Percentiles rank a stretch among this genome's conserved stretches.
Evolutionary conservation across 106 monocot species (phyloP).

Genomic region (Dendrobium chrysotoxum): DNA sequence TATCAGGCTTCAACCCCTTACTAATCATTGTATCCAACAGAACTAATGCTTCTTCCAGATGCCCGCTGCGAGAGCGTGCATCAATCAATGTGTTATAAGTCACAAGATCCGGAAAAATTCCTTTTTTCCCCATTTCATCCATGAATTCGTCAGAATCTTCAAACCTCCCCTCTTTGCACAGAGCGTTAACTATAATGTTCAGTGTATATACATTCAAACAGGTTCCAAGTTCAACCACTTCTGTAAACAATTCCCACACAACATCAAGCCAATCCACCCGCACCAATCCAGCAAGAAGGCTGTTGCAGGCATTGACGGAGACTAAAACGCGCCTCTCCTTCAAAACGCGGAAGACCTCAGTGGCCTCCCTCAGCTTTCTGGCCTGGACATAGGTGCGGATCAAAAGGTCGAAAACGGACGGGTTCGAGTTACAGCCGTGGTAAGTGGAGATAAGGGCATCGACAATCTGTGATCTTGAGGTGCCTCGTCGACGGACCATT

Average conservation of each 20-base stretch:
- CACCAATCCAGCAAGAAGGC: constrained; percentile 68
- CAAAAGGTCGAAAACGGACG: constrained; percentile 58
- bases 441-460: constrained; percentile 23
- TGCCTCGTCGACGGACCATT: constrained; percentile 57
- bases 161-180: constrained; percentile 59
- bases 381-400: constrained; percentile 84
- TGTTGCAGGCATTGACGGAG: constrained; percentile 67
- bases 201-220: constrained; percentile 65
- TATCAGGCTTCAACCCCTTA: constrained; percentile 65
- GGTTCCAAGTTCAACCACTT: constrained; percentile 31
- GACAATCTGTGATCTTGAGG: constrained; percentile 45
- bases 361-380: constrained; percentile 73
- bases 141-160: constrained; percentile 34
- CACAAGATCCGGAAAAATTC: constrained; percentile 72
- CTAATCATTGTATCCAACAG: constrained; percentile 43
- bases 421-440: constrained; percentile 6
- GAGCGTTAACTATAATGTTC: constrained; percentile 82
- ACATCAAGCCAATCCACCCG: constrained; percentile 55
- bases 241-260: constrained; percentile 48
- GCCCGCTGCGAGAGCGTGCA: constrained; percentile 42
- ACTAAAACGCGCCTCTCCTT: constrained; percentile 30
- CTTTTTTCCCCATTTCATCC: constrained; percentile 67
- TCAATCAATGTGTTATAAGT: constrained; percentile 80
- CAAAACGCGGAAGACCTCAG: constrained; percentile 54
- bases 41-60: constrained; percentile 41